Base-by-base conservation (phyloP, 345 rosid genomes). In the Geranium rotundifolium region DNA sequence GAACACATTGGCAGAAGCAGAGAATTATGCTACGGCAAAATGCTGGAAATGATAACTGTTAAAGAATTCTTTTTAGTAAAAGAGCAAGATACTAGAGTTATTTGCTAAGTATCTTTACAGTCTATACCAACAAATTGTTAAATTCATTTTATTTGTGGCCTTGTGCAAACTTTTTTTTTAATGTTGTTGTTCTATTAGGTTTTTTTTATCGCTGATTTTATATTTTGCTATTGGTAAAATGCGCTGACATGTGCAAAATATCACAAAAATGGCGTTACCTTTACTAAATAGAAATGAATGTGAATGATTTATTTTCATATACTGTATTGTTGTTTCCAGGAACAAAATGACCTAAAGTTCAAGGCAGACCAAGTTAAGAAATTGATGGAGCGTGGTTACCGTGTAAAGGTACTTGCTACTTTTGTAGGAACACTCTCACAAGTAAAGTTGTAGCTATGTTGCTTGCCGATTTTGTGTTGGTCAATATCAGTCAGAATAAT, bases 361-460 rank as follows among this genome's bases (percentile, higher is more conserved):
- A 88, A 88, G 75, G 85, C 96, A 63, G 81, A 81, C 55, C 65
- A 77, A 29, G 76, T 79, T 49, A 64, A 67, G 71, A 72, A 82
- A 72, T 63, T 88, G 69, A 74, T 85, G 79, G 85, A 88, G 69
- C 76, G 73, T 37, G 92, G 96, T 61, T 88, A 88, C 57, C 80
- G 88, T 39, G 92, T 88, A 62, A 85, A 88, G 96, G 96, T 88
- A 82, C 55, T 39, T 63, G 30, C 19, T 46, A 57, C 3, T 30
- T 29, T 16, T 54, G 17, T 54, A 54, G 19, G 18, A 54, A 54
- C 19, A 1, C 18, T 54, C 57, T 54, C 17, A 17, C 15, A 5
- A 5, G 13, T 52, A 9, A 52, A 52, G 55, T 6, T 10, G 55
- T 52, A 17, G 12, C 4, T 52, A 17, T 52, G 55, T 17, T 2